Evolutionary conservation across 768 basidiomycete genomes (phyloP).

Genomic region (Lactifluus echinatus): DNA sequence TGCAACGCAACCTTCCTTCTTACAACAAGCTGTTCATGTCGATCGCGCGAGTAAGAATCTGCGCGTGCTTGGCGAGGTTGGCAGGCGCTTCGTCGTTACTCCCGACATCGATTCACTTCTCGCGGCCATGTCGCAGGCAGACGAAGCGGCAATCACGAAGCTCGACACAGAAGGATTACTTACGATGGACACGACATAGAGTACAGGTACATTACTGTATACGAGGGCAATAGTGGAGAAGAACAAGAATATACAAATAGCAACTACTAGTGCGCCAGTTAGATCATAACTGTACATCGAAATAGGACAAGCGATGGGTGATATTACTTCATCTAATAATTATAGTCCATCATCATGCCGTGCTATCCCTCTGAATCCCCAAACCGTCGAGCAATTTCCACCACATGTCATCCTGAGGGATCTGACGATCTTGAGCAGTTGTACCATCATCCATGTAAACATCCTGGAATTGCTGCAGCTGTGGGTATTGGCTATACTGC

Average conservation of each 20-base stretch:
- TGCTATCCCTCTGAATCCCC: slow-evolving; percentile 17
- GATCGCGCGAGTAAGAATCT: slow-evolving; percentile 52
- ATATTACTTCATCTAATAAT: too few relatives aligned
- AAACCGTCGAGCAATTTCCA: slow-evolving; percentile 30
- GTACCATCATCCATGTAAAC: slow-evolving; percentile 13
- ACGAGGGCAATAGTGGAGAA: background rate
- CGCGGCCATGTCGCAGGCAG: slow-evolving; percentile 49
- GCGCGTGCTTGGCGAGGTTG: slow-evolving; percentile 76
- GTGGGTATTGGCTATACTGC: slow-evolving; percentile 12
- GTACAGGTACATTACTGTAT: background rate
- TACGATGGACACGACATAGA: slow-evolving; percentile 40
- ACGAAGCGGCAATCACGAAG: slow-evolving; percentile 26
- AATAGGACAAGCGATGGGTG: background rate
- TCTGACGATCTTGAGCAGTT: background rate
- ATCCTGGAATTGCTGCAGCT: slow-evolving; percentile 12
- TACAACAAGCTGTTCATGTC: slow-evolving; percentile 77
- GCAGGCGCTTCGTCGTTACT: slow-evolving; percentile 75
- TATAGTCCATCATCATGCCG: background rate
- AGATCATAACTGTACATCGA: background rate
- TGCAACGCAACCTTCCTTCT: slow-evolving; percentile 78
- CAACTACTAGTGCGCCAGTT: background rate
- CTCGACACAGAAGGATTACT: slow-evolving; percentile 42
- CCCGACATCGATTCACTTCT: slow-evolving; percentile 77
- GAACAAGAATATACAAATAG: background rate
- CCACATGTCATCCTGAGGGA: slow-evolving; percentile 33